Evolutionary conservation across 345 rosid genomes (phyloP), one percentile per base, ranked within the genome.

Genomic region (Bretschneidera sinensis): DNA sequence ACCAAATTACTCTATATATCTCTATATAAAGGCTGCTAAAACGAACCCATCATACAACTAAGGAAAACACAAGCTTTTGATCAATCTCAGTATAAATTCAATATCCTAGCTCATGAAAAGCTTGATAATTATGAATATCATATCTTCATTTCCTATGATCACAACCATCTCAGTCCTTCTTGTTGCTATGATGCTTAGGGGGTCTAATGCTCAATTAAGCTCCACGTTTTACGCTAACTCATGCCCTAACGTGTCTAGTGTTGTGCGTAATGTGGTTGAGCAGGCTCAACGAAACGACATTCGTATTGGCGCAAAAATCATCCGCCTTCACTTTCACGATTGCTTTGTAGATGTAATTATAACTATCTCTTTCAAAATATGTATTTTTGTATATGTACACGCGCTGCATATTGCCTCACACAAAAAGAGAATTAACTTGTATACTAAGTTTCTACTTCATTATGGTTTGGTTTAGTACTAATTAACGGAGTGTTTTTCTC

Each of bases 241-340:
- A 1, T 69, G 81, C 67, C 70, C 78, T 0, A 49, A 62, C 25
- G 61, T 73, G 10, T 21, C 69, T 0, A 43, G 21, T 55, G 47
- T 69, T 10, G 60, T 77, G 6, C 55, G 67, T 0, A 31, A 45
- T 8, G 71, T 66, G 13, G 57, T 73, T 0, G 15, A 8, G 55
- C 43, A 51, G 3, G 77, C 75, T 57, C 28, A 24, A 3, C 22
- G 0, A 18, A 43, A 6, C 4, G 70, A 73, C 33, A 23, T 21
- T 15, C 45, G 72, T 8, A 45, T 66, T 21, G 75, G 70, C 0
- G 68, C 81, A 21, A 69, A 45, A 28, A 34, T 77, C 31, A 17
- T 72, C 19, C 73, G 83, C 11, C 57, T 75, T 35, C 74, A 71
- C 33, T 72, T 78, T 47, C 83, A 69, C 4, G 83, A 75, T 24